Evolutionary conservation across 768 basidiomycete species (phyloP).

Genomic region (Tricholoma saponaceum): DNA sequence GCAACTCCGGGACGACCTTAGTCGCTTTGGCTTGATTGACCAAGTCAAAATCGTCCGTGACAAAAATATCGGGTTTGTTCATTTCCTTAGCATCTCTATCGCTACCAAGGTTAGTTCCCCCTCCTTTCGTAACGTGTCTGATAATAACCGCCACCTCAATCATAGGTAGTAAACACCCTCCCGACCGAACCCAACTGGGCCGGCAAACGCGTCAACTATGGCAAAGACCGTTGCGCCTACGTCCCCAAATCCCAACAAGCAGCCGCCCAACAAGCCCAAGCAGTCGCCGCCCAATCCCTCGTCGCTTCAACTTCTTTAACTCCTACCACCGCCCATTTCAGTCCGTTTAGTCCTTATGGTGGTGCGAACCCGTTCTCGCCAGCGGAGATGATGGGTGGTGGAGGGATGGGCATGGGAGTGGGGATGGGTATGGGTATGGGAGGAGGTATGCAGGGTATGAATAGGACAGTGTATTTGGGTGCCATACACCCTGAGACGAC

Average conservation of each 20-base stretch:
- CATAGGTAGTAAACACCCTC: conserved; percentile 87
- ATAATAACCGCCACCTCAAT: background rate
- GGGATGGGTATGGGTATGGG: conserved; percentile 17
- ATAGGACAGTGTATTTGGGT: conserved; percentile 92
- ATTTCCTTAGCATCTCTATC: conserved; percentile 92
- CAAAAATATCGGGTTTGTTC: conserved; percentile 99
- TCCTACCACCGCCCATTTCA: conserved; percentile 24
- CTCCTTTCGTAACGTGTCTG: background rate
- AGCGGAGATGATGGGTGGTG: conserved; percentile 37
- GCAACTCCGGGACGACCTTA: conserved; percentile 85
- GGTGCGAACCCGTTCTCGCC: conserved; percentile 41
- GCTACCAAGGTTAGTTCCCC: conserved; percentile 79
- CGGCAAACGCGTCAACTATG: conserved; percentile 95
- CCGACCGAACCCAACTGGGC: conserved; percentile 92
- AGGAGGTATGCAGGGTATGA: conserved; percentile 51
- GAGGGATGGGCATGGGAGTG: background rate
- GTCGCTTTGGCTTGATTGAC: conserved; percentile 92
- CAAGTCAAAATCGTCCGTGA: conserved; percentile 99
- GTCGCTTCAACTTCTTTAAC: conserved; percentile 50
- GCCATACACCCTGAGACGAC: conserved; percentile 97
- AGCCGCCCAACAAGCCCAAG: conserved; percentile 81
- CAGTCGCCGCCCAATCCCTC: conserved; percentile 74
- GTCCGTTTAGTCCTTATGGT: conserved; percentile 48
- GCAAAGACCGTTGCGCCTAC: conserved; percentile 98
- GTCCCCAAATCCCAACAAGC: conserved; percentile 94